phyloP scores from a whole-genome alignment of 805 yeast genomes.

The Priceomyces haplophilus region DNA sequence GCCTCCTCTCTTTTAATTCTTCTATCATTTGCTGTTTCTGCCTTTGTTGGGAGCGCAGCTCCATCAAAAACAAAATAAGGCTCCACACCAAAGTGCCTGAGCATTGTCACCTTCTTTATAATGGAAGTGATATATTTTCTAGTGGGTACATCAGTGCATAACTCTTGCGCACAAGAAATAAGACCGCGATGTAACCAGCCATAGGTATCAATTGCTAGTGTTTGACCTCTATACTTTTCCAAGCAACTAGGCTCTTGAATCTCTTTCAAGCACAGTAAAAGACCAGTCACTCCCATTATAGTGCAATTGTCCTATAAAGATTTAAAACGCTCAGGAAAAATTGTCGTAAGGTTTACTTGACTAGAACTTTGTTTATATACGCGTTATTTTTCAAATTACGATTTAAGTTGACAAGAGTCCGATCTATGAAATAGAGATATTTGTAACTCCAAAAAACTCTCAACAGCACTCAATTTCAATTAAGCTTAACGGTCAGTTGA shows the following conservation, averaged over 20 bases:
- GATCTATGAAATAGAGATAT: no score
- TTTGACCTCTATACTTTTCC: constrained; percentile 63
- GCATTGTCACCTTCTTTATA: constrained; percentile 61
- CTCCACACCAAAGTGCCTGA: constrained; percentile 62
- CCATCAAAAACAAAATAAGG: constrained; percentile 96
- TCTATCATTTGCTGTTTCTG: constrained; percentile 67
- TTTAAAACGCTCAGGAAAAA: not conserved
- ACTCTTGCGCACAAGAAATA: constrained; percentile 76
- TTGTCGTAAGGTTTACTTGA: not conserved
- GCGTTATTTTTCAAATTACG: not conserved
- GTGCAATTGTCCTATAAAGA: not conserved
- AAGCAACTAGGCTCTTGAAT: constrained; percentile 62
- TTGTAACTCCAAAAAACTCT: no score
- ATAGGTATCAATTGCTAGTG: constrained; percentile 90
- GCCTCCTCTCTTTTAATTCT: constrained; percentile 56
- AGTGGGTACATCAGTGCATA: constrained; percentile 70
- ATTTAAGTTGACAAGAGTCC: no score
- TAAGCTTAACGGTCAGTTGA: no score
- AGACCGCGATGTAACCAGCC: constrained; percentile 95
- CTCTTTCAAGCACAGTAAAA: constrained; percentile 73
- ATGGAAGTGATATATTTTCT: constrained; percentile 69
- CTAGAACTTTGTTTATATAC: not conserved
- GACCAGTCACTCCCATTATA: constrained; percentile 78
- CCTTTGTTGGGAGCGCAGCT: constrained; percentile 75
- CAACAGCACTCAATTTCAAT: no score